Conservation (phyloP, 441 rosid species). For the Erodium chrysanthum region DNA sequence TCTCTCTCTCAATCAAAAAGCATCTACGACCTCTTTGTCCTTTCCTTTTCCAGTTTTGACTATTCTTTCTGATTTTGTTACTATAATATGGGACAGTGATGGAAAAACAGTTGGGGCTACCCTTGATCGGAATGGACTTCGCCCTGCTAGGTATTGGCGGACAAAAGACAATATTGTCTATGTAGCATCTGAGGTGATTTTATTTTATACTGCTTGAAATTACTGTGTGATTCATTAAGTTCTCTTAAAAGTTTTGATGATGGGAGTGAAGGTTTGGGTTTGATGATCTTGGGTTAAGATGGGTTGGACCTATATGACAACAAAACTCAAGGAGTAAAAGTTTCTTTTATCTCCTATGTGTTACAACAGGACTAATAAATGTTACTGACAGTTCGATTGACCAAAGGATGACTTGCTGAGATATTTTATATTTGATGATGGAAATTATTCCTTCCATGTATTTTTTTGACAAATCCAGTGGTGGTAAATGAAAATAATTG, state of each 20-base stretch:
- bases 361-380: background rate
- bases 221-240: slow-evolving; percentile 13
- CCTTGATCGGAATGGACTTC: slow-evolving; percentile 98
- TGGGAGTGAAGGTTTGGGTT: background rate
- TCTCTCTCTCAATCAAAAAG: slow-evolving; percentile 1
- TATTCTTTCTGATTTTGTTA: slow-evolving; percentile 30
- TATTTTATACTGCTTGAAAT: slow-evolving; percentile 19
- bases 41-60: background rate
- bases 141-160: slow-evolving; percentile 98
- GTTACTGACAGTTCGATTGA: background rate
- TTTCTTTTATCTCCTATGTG: background rate
- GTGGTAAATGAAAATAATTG: background rate
- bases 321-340: background rate
- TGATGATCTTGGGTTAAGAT: background rate
- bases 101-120: slow-evolving; percentile 99
- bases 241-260: slow-evolving; percentile 3
- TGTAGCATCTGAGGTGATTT: slow-evolving; percentile 94
- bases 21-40: background rate
- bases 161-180: slow-evolving; percentile 89
- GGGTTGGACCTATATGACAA: background rate
- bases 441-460: background rate
- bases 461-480: background rate
- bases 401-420: background rate
- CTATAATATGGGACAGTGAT: slow-evolving; percentile 59
- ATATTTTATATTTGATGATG: background rate